Base-by-base conservation (phyloP, 805 yeast genomes). In the Cyberlindnera amylophila region DNA sequence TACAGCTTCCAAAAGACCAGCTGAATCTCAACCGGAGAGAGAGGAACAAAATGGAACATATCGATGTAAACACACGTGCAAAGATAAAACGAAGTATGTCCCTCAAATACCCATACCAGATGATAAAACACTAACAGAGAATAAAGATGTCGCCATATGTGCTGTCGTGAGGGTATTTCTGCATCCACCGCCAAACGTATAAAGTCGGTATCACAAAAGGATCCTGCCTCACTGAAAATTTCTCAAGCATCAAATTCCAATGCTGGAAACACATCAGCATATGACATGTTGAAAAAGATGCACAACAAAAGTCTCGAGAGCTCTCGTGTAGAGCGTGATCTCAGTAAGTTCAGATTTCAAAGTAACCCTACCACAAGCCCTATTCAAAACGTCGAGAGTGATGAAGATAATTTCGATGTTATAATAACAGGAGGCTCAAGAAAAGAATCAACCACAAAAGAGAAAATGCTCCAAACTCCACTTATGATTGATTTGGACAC, bases 151-250 rank as follows among this genome's bases (percentile, higher is more conserved):
- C 64, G 77, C 10, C 78, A 74, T 50, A 38, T 68, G 4, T 74
- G 79, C 39, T 74, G 79, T 44, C 64, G 68, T 31, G 72, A 69
- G 29, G 78, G 78, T 1, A 53, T 66, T 15, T 64, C 67, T 2
- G 41, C 41, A 13, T 38, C 37, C 11, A 40, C 41, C 11, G 32
- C 26, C 3, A 46, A 49, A 21, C 27, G 38, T 18, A 13, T 18
- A 10, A 36, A 36, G 26, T 7, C 27, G 27, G 10, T 23, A 34
- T 13, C 10, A 21, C 8, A n/a, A n/a, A n/a, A n/a, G n/a, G n/a
- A n/a, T n/a, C n/a, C n/a, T n/a, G n/a, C n/a, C n/a, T n/a, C n/a
- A n/a, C n/a, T n/a, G n/a, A n/a, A n/a, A n/a, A n/a, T n/a, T n/a
- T n/a, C n/a, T n/a, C n/a, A n/a, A n/a, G n/a, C n/a, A n/a, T 18